These are phyloP conservation scores for Cercospora nicotianae DNA, from an alignment of 2,329 filamentous ascomycete species.

Conservation along the genomic window DNA sequence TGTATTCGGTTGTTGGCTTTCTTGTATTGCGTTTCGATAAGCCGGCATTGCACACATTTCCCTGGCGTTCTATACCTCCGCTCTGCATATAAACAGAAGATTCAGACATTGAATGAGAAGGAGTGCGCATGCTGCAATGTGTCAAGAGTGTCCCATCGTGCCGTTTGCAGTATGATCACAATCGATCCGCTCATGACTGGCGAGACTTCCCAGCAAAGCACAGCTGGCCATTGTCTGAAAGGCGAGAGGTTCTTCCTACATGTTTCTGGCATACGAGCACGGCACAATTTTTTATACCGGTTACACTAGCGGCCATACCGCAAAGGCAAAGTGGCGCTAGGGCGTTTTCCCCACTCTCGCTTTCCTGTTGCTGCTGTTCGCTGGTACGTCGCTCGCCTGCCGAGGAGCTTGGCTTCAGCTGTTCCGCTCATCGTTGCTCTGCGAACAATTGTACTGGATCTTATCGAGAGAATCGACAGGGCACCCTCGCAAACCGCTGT, in stretches of 20 bases:
- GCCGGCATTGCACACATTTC: constrained; percentile 24
- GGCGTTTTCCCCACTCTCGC: neutral
- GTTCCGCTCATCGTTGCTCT: neutral
- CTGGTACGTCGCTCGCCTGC: neutral
- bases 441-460: neutral
- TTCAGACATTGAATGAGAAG: constrained; percentile 1
- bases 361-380: neutral
- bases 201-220: neutral
- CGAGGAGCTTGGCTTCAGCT: constrained; percentile 6
- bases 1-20: constrained; percentile 4
- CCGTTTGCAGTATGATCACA: neutral
- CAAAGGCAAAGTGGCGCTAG: constrained; percentile 3
- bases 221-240: neutral
- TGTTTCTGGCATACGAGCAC: neutral
- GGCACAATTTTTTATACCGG: neutral
- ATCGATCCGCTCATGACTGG: neutral
- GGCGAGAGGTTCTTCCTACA: neutral
- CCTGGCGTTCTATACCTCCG: constrained; percentile 31
- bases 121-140: neutral
- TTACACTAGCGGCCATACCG: neutral
- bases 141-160: neutral
- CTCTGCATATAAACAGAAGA: constrained; percentile 19
- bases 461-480: neutral
- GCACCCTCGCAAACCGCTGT: neutral
- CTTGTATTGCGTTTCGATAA: constrained; percentile 21